Evolutionary conservation across 2,329 filamentous ascomycete species (phyloP).

Genomic region (Aspergillus intermedius): DNA sequence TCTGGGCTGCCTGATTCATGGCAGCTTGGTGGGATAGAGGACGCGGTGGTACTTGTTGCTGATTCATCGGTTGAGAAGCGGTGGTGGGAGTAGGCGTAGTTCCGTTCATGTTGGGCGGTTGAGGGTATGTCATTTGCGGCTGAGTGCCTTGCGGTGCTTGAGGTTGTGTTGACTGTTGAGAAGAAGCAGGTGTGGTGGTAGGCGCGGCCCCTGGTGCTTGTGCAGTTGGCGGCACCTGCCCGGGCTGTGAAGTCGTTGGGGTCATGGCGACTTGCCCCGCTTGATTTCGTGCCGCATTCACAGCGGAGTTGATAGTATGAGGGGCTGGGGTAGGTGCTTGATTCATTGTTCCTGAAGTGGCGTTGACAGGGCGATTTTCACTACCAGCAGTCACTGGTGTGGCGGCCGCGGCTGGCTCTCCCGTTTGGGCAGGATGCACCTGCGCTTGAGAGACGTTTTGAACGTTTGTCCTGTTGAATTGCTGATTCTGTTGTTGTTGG

Average conservation of each 20-base stretch:
- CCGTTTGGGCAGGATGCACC: constrained; percentile 12
- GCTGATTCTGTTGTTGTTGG: constrained; percentile 25
- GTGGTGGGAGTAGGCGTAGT: constrained; percentile 25
- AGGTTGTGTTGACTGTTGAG: constrained; percentile 20
- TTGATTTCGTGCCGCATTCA: constrained; percentile 39
- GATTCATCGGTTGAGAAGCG: constrained; percentile 22
- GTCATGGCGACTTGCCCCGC: constrained; percentile 32
- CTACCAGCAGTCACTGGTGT: constrained; percentile 3
- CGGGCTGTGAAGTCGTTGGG: constrained; percentile 28
- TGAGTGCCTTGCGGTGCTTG: constrained; percentile 25
- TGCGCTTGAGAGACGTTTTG: constrained; percentile 8
- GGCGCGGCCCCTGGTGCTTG: constrained; percentile 22
- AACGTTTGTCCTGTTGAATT: constrained; percentile 17
- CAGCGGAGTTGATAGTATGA: constrained; percentile 44
- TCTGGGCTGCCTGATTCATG: constrained; percentile 40
- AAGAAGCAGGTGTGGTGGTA: constrained; percentile 16
- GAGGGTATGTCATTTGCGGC: constrained; percentile 23
- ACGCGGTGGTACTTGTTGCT: constrained; percentile 32
- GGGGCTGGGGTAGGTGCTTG: constrained; percentile 34
- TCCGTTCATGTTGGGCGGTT: constrained; percentile 25
- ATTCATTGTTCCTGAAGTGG: constrained; percentile 22
- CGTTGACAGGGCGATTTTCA: constrained; percentile 17
- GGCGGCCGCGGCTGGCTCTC: constrained; percentile 13
- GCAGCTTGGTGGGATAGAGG: constrained; percentile 42
- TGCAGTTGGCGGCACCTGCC: constrained; percentile 21